A percentile compares a stretch with the other conserved stretches of the same genome.
phyloP scores from a whole-genome alignment of 1,284 basidiomycete species.

The Omphalotus olearius region DNA sequence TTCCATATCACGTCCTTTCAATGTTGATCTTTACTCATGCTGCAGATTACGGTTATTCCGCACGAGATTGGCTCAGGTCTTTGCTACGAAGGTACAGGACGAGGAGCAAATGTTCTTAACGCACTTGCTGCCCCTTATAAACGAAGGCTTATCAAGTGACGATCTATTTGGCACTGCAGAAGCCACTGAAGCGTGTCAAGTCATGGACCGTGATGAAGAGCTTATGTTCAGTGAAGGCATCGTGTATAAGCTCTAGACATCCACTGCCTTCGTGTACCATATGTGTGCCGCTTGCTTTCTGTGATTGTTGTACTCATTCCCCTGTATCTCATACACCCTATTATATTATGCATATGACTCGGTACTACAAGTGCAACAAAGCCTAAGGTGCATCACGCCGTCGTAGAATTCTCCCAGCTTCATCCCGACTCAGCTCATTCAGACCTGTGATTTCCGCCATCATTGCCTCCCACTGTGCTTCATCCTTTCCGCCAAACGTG shows the following conservation, averaged over 20 bases:
- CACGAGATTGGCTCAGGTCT: conserved; percentile 64
- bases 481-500: conserved; percentile 40
- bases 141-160: conserved; percentile 68
- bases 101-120: conserved; percentile 72
- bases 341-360: too few relatives aligned
- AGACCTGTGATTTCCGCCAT: conserved; percentile 43
- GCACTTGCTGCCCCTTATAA: conserved; percentile 74
- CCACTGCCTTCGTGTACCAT: background rate
- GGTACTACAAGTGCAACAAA: background rate
- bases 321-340: background rate
- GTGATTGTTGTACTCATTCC: conserved; percentile 2
- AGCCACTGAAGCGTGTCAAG: conserved; percentile 68
- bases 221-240: conserved; percentile 79
- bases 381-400: conserved; percentile 29
- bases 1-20: background rate
- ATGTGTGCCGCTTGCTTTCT: conserved; percentile 1
- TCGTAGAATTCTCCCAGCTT: conserved; percentile 46
- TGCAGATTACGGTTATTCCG: conserved; percentile 76
- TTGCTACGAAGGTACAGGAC: conserved; percentile 66
- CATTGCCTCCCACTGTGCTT: conserved; percentile 43
- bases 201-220: conserved; percentile 83
- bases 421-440: conserved; percentile 48
- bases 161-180: conserved; percentile 79
- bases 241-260: conserved; percentile 14
- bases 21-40: conserved; percentile 9